phyloP scores from a whole-genome alignment of 768 basidiomycete genomes.

The Lentinula boryana region DNA sequence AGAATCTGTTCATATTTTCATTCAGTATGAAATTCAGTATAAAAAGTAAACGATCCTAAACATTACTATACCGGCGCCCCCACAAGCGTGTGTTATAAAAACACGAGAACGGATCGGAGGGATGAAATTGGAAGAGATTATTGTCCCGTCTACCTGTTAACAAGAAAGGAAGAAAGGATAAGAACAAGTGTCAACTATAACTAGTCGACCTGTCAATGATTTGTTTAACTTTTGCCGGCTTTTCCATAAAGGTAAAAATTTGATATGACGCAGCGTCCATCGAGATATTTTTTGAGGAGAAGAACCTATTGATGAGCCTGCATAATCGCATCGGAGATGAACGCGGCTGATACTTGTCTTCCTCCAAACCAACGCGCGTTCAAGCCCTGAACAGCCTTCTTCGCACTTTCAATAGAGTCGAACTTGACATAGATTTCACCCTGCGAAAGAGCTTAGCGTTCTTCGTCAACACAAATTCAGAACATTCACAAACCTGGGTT shows the following conservation, averaged over 20 bases:
- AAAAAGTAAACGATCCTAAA: neutral
- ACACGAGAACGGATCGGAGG: neutral
- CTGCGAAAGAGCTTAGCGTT: slow-evolving; percentile 32
- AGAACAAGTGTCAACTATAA: neutral
- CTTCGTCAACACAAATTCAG: neutral
- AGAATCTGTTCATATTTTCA: slow-evolving; percentile 6
- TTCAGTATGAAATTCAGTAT: slow-evolving; percentile 1
- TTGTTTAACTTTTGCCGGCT: neutral
- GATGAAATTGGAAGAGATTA: neutral
- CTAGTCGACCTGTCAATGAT: neutral
- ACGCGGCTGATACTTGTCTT: slow-evolving; percentile 77
- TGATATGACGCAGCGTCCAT: neutral
- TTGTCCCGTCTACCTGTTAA: slow-evolving; percentile 1
- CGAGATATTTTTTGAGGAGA: neutral
- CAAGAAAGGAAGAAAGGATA: slow-evolving; percentile 1
- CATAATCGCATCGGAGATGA: slow-evolving; percentile 93
- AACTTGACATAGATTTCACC: slow-evolving; percentile 99
- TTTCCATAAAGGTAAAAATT: neutral
- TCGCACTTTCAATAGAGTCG: slow-evolving; percentile 68
- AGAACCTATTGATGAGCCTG: slow-evolving; percentile 71
- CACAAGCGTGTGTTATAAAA: neutral
- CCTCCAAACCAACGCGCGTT: slow-evolving; percentile 98
- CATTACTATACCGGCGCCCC: slow-evolving; percentile 5
- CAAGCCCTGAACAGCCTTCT: slow-evolving; percentile 80
- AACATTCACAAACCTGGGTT: slow-evolving; percentile 60